A percentile compares a stretch with the other conserved stretches of the same genome.
Conservation (phyloP, 495 filamentous ascomycete species). For the Penicillium salamii region DNA sequence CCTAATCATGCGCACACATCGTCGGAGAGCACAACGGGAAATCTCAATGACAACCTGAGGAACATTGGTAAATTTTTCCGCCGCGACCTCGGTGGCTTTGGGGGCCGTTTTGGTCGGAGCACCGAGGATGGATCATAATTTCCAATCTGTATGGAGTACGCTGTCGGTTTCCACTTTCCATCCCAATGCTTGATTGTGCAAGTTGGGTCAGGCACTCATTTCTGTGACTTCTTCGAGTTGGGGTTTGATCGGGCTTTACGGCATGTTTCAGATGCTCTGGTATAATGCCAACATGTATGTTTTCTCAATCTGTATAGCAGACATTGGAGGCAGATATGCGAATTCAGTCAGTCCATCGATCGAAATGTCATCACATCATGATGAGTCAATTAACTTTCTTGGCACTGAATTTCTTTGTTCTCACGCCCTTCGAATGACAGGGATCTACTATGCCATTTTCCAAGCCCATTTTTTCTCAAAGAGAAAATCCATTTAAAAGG, state of each 20-base stretch:
- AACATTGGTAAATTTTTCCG: conserved; percentile 96
- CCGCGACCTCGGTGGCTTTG: conserved; percentile 80
- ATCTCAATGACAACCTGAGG: conserved; percentile 87
- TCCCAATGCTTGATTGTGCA: not conserved
- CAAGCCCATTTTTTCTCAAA: too few species aligned
- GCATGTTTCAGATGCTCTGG: too few species aligned
- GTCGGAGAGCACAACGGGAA: conserved; percentile 43
- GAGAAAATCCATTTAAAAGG: too few species aligned
- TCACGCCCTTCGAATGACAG: conserved; percentile 1
- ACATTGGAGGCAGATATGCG: too few species aligned
- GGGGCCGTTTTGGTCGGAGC: conserved; percentile 61
- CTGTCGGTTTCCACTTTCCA: not conserved
- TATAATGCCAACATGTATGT: too few species aligned
- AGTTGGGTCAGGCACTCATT: too few species aligned
- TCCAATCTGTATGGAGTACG: not conserved
- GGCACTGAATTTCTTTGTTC: not conserved
- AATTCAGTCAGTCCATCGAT: too few species aligned
- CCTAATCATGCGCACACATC: conserved; percentile 14
- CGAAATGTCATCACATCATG: not conserved
- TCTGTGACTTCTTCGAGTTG: too few species aligned
- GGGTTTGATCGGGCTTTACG: too few species aligned
- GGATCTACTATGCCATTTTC: too few species aligned
- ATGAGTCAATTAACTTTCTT: not conserved
- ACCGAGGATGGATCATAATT: conserved; percentile 31
- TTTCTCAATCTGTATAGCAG: too few species aligned